Percentiles rank a stretch among this genome's conserved stretches.
Evolutionary conservation across 2,329 filamentous ascomycete species (phyloP).

Genomic region (Falciphora oryzae): DNA sequence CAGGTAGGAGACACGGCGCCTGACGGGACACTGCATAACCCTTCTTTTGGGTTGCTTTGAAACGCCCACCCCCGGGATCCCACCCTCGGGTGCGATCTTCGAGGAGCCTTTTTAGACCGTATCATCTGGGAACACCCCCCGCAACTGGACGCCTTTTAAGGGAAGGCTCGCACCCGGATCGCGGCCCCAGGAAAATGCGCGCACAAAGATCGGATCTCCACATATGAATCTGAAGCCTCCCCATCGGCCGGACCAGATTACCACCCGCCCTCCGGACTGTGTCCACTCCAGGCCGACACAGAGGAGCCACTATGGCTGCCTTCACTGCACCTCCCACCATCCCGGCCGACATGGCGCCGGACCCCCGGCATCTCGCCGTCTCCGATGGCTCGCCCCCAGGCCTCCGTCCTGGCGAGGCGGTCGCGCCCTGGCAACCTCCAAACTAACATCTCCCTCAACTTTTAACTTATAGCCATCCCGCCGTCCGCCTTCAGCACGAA

Average conservation of each 20-base stretch:
- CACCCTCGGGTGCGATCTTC: neutral
- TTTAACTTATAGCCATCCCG: constrained; percentile 35
- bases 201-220: constrained; percentile 17
- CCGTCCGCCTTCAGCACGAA: constrained; percentile 46
- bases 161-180: constrained; percentile 12
- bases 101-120: neutral
- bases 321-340: neutral
- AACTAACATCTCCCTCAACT: constrained; percentile 35
- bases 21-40: constrained; percentile 4
- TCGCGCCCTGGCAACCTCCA: constrained; percentile 42
- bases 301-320: neutral
- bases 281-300: neutral
- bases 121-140: constrained; percentile 11
- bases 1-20: no score
- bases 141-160: constrained; percentile 15
- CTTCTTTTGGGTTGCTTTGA: constrained; percentile 14
- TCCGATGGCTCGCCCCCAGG: constrained; percentile 34
- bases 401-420: constrained; percentile 30
- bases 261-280: neutral
- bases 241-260: constrained; percentile 5
- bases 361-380: constrained; percentile 24
- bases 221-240: constrained; percentile 18
- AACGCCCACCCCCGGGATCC: constrained; percentile 15
- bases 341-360: neutral
- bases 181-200: constrained; percentile 21